Percentiles rank a stretch among this genome's conserved stretches.
These are phyloP conservation scores for Candida railenensis DNA, from an alignment of 805 yeast species.

Conservation along the genomic window DNA sequence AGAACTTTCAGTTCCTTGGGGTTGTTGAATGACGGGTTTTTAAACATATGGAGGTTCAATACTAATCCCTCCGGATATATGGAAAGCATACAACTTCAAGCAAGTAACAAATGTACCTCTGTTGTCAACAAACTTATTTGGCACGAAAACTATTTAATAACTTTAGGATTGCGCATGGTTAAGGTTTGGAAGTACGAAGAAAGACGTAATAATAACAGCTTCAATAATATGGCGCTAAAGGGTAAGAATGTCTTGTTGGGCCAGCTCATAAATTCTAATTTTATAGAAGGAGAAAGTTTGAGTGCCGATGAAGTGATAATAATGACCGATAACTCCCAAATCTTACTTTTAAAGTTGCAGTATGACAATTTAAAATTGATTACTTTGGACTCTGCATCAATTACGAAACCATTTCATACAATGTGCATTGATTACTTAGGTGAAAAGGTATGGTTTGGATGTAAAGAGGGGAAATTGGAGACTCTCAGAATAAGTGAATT, in stretches of 20 bases:
- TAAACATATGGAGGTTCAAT: slow-evolving; percentile 56
- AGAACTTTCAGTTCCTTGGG: slow-evolving; percentile 60
- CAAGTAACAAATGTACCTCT: slow-evolving; percentile 64
- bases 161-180: slow-evolving; percentile 61
- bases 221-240: slow-evolving; percentile 31
- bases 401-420: slow-evolving; percentile 13
- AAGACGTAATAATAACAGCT: slow-evolving; percentile 18
- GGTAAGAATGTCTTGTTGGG: slow-evolving; percentile 65
- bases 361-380: slow-evolving; percentile 20
- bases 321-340: slow-evolving; percentile 29
- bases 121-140: slow-evolving; percentile 55
- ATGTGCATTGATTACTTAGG: slow-evolving; percentile 14
- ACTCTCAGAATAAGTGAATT: slow-evolving; percentile 12
- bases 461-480: slow-evolving; percentile 9
- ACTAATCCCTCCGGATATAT: not conserved
- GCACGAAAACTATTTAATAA: slow-evolving; percentile 50
- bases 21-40: slow-evolving; percentile 64
- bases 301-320: slow-evolving; percentile 37
- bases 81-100: slow-evolving; percentile 28
- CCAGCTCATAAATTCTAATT: slow-evolving; percentile 45
- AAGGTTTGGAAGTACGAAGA: slow-evolving; percentile 57
- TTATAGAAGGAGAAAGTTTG: slow-evolving; percentile 38
- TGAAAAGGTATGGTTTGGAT: slow-evolving; percentile 26
- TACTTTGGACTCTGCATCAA: slow-evolving; percentile 13
- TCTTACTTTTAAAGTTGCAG: slow-evolving; percentile 27